Evolutionary conservation across 2,329 filamentous ascomycete genomes (phyloP), one percentile per base, ranked within the genome.

Genomic region (Fusarium sp.): DNA sequence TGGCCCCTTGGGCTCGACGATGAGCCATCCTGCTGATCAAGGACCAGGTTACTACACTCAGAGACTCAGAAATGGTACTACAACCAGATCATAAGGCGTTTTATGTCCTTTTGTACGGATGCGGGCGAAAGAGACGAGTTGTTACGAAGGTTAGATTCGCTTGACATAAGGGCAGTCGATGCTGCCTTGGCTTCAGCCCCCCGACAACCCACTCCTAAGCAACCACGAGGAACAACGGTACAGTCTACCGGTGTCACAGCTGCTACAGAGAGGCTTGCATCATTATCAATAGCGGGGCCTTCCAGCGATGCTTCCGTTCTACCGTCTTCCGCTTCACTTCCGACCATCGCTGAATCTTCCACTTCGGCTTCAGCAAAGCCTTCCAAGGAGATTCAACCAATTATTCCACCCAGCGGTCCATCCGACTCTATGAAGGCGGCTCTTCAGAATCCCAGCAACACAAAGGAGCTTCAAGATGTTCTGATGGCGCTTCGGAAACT

Each of bases 401-500:
- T 73, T 30, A 71, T 66, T 27, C 70, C 73, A 11, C 66, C 73
- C 18, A 56, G 23, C 52, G 70, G 65, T 7, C 72, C 72, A 35
- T 63, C 72, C 27, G 65, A 32, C 48, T 58, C 72, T 14, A 72
- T 76, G 34, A 34, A 71, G 56, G 65, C 69, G 16, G 70, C 72
- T 30, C 73, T 76, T 20, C 66, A 79, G 57, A 70, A 73, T 35
- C 76, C 78, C 9, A 74, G 76, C 75, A 86, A 88, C 66, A 88
- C 89, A 14, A 89, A 90, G 75, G 91, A 93, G 74, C 88, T 98
- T 34, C 89, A 92, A 3, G 90, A 90, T 23, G 91, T 98, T 62
- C 88, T 98, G 64, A 90, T 94, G 78, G 94, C 96, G 4, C 92
- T 98, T 80, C 92, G 97, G 72, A 98, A 98, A 82, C 90, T 99